phyloP scores from a whole-genome alignment of 2,329 filamentous ascomycete species.

The Exophiala xenobiotica region DNA sequence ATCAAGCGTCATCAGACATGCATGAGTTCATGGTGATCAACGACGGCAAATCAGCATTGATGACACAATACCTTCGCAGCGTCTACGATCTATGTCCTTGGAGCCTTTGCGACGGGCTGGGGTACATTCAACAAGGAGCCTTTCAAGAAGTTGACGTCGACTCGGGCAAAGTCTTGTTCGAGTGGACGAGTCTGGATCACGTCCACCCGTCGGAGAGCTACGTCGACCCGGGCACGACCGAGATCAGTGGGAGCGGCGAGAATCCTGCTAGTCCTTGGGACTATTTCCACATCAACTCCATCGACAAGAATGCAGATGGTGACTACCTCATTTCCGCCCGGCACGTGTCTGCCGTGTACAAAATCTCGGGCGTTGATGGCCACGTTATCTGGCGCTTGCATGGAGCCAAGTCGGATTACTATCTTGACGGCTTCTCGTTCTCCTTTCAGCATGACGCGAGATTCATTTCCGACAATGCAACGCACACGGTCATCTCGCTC shows the following conservation, averaged over 20 bases:
- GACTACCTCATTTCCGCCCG: conserved; percentile 45
- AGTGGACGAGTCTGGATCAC: conserved; percentile 60
- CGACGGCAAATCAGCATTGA: conserved; percentile 42
- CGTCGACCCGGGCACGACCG: conserved; percentile 46
- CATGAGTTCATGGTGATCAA: conserved; percentile 53
- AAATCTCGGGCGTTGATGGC: conserved; percentile 42
- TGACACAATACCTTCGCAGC: conserved; percentile 44
- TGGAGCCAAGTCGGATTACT: conserved; percentile 36
- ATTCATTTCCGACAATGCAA: conserved; percentile 40
- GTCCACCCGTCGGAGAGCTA: conserved; percentile 51
- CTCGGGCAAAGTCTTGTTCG: conserved; percentile 56
- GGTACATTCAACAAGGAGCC: conserved; percentile 53
- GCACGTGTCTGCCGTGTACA: conserved; percentile 43
- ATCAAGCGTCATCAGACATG: conserved; percentile 46
- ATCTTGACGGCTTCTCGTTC: conserved; percentile 37
- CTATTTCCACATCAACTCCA: conserved; percentile 47
- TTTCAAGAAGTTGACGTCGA: conserved; percentile 56
- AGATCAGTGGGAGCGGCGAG: conserved; percentile 50
- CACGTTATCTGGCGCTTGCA: conserved; percentile 42
- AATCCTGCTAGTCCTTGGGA: conserved; percentile 47
- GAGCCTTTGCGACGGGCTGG: conserved; percentile 43
- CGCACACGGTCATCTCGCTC: conserved; percentile 40
- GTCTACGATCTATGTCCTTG: conserved; percentile 50
- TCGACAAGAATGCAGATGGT: conserved; percentile 42
- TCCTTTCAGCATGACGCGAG: conserved; percentile 46